Evolutionary conservation across 2,329 filamentous ascomycete species (phyloP), one percentile per base, ranked within the genome.

Genomic region (Diplodia scrobiculata): DNA sequence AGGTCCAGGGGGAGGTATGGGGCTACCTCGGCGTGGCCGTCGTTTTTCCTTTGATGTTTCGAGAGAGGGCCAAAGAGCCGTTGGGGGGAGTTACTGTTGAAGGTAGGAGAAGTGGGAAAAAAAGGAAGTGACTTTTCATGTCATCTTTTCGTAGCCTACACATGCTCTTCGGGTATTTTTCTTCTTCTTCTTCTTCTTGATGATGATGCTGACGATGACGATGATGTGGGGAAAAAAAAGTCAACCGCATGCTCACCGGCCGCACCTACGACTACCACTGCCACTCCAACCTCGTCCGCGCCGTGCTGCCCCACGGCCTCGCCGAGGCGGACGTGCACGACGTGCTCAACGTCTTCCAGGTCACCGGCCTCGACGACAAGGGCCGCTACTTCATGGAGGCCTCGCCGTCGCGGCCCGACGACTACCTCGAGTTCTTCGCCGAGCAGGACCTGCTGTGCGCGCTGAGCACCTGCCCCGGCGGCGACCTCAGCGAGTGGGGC

Each of bases 341-440:
- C 74, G 91, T 96, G 0, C 82, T 96, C 64, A 96, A 96, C 72
- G 82, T 96, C 2, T 95, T 96, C 74, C 91, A 96, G 75, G 90
- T 93, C 6, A 95, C 91, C 0, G 91, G 91, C 0, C 74, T 95
- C 54, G 89, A 95, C 71, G 81, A 84, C 63, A 73, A 88, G 67
- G 91, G 90, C 0, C 84, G 87, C 63, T 94, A 93, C 70, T 93
- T 91, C 68, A 96, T 96, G 83, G 76, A 77, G 67, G 59, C 73
- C 0, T 73, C 71, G 21, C 76, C 76, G 0, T 74, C 75, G 1
- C 74, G 71, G 0, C 36, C 66, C 7, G 68, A 70, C 11, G 72
- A 72, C 67, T 87, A 83, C 66, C 85, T 94, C 66, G 89, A 92
- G 76, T 92, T 95, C 73, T 86, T 95, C 68, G 90, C 91, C 0